Base-by-base conservation (phyloP, 2,329 filamentous ascomycete species). In the Karstenula rhodostoma region DNA sequence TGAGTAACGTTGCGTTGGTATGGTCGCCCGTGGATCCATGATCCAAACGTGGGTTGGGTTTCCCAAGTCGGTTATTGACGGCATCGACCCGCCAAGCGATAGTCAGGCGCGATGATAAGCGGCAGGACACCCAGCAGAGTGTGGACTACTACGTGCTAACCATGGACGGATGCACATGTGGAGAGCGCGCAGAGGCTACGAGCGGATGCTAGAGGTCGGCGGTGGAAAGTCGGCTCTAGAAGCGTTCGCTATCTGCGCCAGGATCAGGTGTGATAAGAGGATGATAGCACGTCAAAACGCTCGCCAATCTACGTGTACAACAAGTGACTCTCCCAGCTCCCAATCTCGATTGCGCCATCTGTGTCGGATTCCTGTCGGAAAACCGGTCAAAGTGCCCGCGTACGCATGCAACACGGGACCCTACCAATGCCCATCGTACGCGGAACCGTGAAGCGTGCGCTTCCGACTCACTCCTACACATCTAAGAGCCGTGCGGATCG, bases 1-100 rank as follows among this genome's bases (percentile, higher is more conserved):
- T 29, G 50, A 32, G 50, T 9, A 19, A n/a, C 35, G 22, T 32
- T 12, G 23, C 13, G 23, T n/a, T 47, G 23, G 50, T 53, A 17
- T 40, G 35, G 50, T 42, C 19, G 43, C 63, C 37, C 60, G 60
- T 56, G 66, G 58, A 55, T 65, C 54, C 56, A 54, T 53, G 54
- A 58, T 19, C 59, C 52, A 57, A 65, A 63, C 52, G 63, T 66
- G 72, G 72, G 67, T 69, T 63, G 51, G 61, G 63, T 73, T 72
- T 65, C 72, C 72, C 58, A 62, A 66, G 58, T 61, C 71, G 72
- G 72, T 59, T 75, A 75, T 74, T 61, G 54, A 65, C 71, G 72
- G 72, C 68, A 64, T 58, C 42, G 19, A 23, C 42, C 42, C 42
- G 42, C 42, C 42, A 44, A 44, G 42, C 19, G 42, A 22, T 44